A percentile compares a stretch with the other conserved stretches of the same genome.
These are phyloP conservation scores for Termitomyces sp. DNA, from an alignment of 1,284 basidiomycete species.

Conservation along the genomic window DNA sequence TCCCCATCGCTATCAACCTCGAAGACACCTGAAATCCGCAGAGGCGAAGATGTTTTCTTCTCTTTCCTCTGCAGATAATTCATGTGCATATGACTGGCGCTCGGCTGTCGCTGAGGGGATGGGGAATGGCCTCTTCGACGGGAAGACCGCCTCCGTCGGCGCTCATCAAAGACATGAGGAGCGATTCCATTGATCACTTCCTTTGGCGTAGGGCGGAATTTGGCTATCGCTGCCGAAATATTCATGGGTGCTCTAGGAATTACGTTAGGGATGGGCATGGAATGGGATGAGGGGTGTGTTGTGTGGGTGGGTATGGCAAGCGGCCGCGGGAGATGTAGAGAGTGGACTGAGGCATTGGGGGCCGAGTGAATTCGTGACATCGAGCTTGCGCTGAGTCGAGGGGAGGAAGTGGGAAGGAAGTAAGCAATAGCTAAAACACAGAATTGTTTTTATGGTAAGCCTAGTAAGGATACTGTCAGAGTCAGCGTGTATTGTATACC, in stretches of 20 bases:
- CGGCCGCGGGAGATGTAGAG: slow-evolving; percentile 1
- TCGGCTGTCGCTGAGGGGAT: slow-evolving; percentile 7
- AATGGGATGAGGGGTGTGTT: not conserved
- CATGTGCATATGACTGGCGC: slow-evolving; percentile 2
- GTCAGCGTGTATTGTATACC: slow-evolving; percentile 4
- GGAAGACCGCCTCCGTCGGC: slow-evolving; percentile 12
- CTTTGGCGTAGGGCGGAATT: slow-evolving; percentile 27
- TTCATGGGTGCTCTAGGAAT: slow-evolving; percentile 3
- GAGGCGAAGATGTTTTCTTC: slow-evolving; percentile 14
- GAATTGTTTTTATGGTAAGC: not conserved
- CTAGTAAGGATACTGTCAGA: not conserved
- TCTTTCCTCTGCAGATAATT: slow-evolving; percentile 5
- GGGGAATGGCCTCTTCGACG: slow-evolving; percentile 13
- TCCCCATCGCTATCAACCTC: slow-evolving; percentile 15
- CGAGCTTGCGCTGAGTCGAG: not conserved
- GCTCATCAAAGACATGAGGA: slow-evolving; percentile 32
- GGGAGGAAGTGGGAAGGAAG: not conserved
- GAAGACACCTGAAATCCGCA: slow-evolving; percentile 18
- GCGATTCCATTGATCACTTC: slow-evolving; percentile 30
- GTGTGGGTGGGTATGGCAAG: not conserved
- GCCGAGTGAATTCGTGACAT: slow-evolving; percentile 6
- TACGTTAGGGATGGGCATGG: slow-evolving; percentile 4
- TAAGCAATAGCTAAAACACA: slow-evolving; percentile 4
- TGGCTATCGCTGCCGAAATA: slow-evolving; percentile 23
- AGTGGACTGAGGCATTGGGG: not conserved